A percentile compares a stretch with the other conserved stretches of the same genome.
Conservation (phyloP, 2,329 filamentous ascomycete genomes). For the Aureobasidium sp. region DNA sequence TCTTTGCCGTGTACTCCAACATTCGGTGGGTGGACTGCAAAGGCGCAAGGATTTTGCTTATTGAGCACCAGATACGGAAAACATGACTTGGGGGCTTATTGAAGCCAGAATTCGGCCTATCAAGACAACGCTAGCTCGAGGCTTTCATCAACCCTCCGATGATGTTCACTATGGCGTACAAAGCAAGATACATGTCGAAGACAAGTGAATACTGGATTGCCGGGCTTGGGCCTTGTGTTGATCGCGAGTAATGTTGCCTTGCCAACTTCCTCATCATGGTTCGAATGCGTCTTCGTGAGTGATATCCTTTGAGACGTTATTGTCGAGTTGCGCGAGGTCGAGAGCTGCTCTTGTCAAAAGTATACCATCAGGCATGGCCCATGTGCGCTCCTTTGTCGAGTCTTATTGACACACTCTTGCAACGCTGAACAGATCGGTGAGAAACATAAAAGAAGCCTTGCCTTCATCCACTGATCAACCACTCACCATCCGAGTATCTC, state of each 20-base stretch:
- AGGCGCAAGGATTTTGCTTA: background rate
- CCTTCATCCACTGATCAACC: background rate
- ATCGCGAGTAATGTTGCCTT: background rate
- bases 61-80: background rate
- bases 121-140: background rate
- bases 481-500: background rate
- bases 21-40: background rate
- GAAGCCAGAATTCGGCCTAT: background rate
- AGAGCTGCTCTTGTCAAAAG: background rate
- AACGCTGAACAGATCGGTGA: background rate
- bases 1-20: too few species aligned
- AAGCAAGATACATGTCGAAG: background rate
- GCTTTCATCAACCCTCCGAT: background rate
- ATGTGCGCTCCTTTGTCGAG: background rate
- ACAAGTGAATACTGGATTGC: background rate
- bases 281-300: background rate
- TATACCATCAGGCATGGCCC: background rate
- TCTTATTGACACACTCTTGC: constrained; percentile 1
- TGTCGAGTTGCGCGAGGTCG: background rate
- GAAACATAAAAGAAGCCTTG: background rate
- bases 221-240: background rate
- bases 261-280: background rate
- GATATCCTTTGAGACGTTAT: background rate
- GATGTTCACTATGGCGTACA: background rate
- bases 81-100: background rate